Base-by-base conservation (phyloP, 1,284 basidiomycete genomes). In the Somion occarium region DNA sequence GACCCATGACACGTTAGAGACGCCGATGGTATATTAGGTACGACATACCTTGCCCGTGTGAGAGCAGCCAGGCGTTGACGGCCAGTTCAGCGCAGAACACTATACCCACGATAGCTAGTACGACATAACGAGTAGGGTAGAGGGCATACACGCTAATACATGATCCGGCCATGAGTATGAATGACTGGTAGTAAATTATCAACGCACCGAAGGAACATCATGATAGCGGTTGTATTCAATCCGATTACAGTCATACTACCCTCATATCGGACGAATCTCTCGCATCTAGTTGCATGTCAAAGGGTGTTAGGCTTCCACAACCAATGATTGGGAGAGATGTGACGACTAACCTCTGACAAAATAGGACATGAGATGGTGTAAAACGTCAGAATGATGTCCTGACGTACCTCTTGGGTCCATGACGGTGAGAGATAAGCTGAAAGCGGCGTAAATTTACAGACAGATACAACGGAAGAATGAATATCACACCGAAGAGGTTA, bases 181-280 rank as follows among this genome's bases (percentile, higher is more conserved):
- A n/a, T n/a, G n/a, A n/a, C n/a, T n/a, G n/a, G n/a, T n/a, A n/a
- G n/a, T 11, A 23, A 15, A 23, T 22, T 11, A 3, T 43, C 7
- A 23, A 51, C 69, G 48, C 50, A 73, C 73, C 79, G 73, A 3
- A 81, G 56, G 11, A 80, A 67, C 79, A 83, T 81, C 79, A 82
- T 81, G 19, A 78, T 54, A 2, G 70, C 75, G 1, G 74, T 72
- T 5, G 74, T 64, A 26, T 73, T 69, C 41, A 81, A 72, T 1
- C 75, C 79, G 12, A 74, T 70, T 23, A 77, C 69, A 2, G 74
- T 73, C 57, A 75, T 77, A 43, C 65, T 65, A 0, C 77, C 78
- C 60, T 80, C 78, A 45, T 75, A 80, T 2, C 72, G 70, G 3
- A 79, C 73, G 48, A 78, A 80, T 27, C 64, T 69, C 12, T 56